Percentiles rank a stretch among this genome's conserved stretches.
These are phyloP conservation scores for Diplocarpon rosae DNA, from an alignment of 2,329 filamentous ascomycete species.

Conservation along the genomic window DNA sequence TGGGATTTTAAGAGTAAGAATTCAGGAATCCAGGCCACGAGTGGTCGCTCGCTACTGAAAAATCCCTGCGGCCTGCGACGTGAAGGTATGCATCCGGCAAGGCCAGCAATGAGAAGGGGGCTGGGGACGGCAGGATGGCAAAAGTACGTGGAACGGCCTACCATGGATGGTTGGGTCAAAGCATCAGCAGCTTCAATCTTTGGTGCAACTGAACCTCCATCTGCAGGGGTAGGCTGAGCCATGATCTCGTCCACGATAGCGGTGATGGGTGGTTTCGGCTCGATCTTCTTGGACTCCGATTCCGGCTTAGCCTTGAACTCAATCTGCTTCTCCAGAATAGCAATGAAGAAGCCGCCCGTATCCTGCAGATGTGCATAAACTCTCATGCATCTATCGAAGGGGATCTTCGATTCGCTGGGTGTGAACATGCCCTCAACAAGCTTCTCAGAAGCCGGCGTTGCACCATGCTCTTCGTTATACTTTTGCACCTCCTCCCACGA, in stretches of 20 bases:
- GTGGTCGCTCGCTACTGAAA: too few species aligned
- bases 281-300: constrained; percentile 40
- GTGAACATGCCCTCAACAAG: constrained; percentile 81
- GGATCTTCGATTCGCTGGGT: constrained; percentile 46
- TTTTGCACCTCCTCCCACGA: constrained; percentile 74
- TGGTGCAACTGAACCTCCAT: constrained; percentile 21
- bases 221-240: constrained; percentile 24
- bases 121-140: neutral
- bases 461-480: constrained; percentile 48
- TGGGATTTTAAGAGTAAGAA: too few species aligned
- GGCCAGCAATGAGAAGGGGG: neutral
- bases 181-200: constrained; percentile 26
- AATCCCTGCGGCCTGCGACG: too few species aligned
- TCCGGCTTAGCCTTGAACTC: constrained; percentile 75
- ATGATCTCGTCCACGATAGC: constrained; percentile 33
- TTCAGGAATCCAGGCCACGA: too few species aligned
- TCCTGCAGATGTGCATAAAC: constrained; percentile 94
- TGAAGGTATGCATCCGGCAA: too few species aligned
- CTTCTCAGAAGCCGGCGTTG: constrained; percentile 50
- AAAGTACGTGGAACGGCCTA: too few species aligned
- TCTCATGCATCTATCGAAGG: constrained; percentile 82
- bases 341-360: constrained; percentile 95
- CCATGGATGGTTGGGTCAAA: constrained; percentile 9
- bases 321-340: constrained; percentile 80
- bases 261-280: constrained; percentile 29